Percentiles rank a stretch among this genome's conserved stretches.
phyloP scores from a whole-genome alignment of 306 rosid genomes.

The Acacia confusa region DNA sequence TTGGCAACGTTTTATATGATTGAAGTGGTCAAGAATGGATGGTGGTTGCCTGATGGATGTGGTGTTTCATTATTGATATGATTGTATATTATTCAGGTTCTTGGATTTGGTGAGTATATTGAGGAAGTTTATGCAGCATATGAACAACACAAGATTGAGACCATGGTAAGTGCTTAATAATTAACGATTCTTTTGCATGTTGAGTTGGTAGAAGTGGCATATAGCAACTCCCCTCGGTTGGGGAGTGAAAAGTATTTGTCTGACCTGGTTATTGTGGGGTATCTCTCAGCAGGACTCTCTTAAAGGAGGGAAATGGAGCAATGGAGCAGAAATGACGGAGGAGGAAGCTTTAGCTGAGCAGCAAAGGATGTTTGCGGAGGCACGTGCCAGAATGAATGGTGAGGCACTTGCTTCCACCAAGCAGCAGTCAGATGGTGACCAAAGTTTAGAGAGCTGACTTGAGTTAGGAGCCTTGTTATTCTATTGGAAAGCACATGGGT shows the following conservation, averaged over 20 bases:
- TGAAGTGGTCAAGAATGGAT: neutral
- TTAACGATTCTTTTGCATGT: constrained; percentile 17
- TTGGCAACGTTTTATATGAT: no score
- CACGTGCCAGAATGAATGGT: constrained; percentile 97
- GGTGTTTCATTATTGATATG: constrained; percentile 28
- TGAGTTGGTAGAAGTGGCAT: neutral
- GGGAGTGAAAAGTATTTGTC: constrained; percentile 1
- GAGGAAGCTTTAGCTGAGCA: constrained; percentile 98
- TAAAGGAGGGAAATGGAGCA: constrained; percentile 85
- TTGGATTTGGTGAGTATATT: constrained; percentile 82
- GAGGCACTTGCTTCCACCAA: constrained; percentile 56
- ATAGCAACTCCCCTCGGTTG: neutral
- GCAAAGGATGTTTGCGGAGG: constrained; percentile 99
- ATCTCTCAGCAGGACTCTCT: constrained; percentile 77
- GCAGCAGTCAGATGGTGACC: constrained; percentile 82
- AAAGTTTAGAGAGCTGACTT: constrained; percentile 85
- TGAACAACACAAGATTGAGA: constrained; percentile 86
- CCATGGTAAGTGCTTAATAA: constrained; percentile 60
- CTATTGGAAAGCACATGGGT: constrained; percentile 47
- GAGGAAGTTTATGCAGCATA: constrained; percentile 93
- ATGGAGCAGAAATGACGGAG: constrained; percentile 91
- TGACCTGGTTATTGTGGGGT: constrained; percentile 27
- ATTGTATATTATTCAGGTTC: constrained; percentile 60
- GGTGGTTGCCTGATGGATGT: neutral
- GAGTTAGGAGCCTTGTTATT: constrained; percentile 50